Base-by-base conservation (phyloP, 2,329 filamentous ascomycete species). In the Claviceps spartinae region DNA sequence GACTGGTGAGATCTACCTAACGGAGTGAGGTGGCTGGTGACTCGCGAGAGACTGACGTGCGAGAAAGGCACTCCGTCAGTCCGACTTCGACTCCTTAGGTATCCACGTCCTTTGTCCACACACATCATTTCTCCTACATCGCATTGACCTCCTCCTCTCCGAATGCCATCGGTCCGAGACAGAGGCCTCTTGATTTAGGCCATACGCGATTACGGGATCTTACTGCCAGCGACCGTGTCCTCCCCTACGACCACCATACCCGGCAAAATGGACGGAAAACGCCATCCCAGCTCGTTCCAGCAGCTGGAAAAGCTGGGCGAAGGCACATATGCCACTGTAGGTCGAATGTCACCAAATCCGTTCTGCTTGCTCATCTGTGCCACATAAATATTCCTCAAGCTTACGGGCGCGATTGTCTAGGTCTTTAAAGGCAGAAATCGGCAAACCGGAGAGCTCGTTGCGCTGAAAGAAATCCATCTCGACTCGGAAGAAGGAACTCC, bases 221-320 rank as follows among this genome's bases (percentile, higher is more conserved):
- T 11, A 4, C 16, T 18, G 8, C 24, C 24, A 18, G 8, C 44
- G 44, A 34, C 16, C 24, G 30, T 34, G 22, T 34, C 24, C 24
- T n/a, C 9, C 4, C 24, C n/a, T 24, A 16, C 48, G 16, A 24
- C 20, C 22, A 42, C 24, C 18, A 50, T 41, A 58, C 60, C 24
- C 20, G 48, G 47, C 57, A 61, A 67, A 55, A 97, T 97, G 91
- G 91, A 96, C 71, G 86, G 87, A 65, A 87, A 94, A 68, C 78
- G 86, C 63, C 88, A 96, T 64, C 90, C 91, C 52, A 95, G 86
- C 73, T 97, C 91, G 56, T 98, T 98, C 76, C 91, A 97, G 78
- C 93, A 97, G 82, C 80, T 97, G 68, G 93, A 98, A 72, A 98
- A 91, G 85, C 79, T 98, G 59, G 93, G 93, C 63, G 93, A 98